Percentiles rank a stretch among this genome's conserved stretches.
Evolutionary conservation across 1,284 basidiomycete species (phyloP).

Genomic region (Leucoagaricus sp.): DNA sequence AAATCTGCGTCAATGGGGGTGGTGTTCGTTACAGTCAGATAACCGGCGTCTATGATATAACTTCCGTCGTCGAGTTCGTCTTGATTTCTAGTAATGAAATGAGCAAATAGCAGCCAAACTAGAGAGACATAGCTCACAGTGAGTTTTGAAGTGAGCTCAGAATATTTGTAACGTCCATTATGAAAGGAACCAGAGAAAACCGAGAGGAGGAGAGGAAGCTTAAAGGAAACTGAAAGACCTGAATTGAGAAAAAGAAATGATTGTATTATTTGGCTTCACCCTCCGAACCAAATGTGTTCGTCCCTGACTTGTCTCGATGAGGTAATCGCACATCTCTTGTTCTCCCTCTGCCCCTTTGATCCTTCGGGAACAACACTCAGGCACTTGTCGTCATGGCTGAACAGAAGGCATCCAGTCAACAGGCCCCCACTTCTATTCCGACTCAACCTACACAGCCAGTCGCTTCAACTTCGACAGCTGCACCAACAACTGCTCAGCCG

Average conservation of each 20-base stretch:
- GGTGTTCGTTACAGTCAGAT: conserved; percentile 85
- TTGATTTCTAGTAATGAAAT: neutral
- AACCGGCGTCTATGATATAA: conserved; percentile 83
- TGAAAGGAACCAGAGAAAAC: neutral
- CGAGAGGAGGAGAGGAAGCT: conserved; percentile 2
- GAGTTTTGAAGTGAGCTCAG: conserved; percentile 70
- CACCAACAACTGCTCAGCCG: conserved; percentile 6
- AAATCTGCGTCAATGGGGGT: conserved; percentile 82
- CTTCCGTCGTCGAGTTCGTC: conserved; percentile 66
- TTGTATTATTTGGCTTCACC: conserved; percentile 32
- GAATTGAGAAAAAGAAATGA: conserved; percentile 6
- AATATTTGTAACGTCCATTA: conserved; percentile 81
- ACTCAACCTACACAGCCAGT: conserved; percentile 7
- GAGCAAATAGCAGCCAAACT: neutral
- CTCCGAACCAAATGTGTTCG: conserved; percentile 27
- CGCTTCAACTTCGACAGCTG: conserved; percentile 9
- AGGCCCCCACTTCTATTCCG: conserved; percentile 7
- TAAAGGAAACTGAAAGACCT: conserved; percentile 25
- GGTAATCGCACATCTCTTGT: neutral
- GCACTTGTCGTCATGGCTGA: conserved; percentile 16
- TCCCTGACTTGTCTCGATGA: neutral
- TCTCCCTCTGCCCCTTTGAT: neutral
- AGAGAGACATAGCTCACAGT: conserved; percentile 30
- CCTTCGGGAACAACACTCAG: conserved; percentile 6
- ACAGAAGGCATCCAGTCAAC: conserved; percentile 10